Conservation (phyloP, 768 basidiomycete genomes). For the Hygrophorus pudorinus region DNA sequence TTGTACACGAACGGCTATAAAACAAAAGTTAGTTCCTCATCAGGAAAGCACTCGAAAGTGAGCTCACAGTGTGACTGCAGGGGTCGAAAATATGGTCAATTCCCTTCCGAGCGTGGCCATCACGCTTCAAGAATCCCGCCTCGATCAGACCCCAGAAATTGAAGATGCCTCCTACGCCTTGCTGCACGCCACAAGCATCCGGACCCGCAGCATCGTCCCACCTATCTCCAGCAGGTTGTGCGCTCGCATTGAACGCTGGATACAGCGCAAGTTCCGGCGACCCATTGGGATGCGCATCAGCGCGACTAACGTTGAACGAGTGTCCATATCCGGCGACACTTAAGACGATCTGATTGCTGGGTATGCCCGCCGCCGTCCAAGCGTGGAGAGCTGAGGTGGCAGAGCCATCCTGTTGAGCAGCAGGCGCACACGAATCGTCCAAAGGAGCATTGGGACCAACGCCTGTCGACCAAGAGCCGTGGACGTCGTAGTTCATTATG, state of each 20-base stretch:
- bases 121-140: constrained; percentile 39
- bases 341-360: constrained; percentile 59
- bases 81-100: constrained; percentile 47
- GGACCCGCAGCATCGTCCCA: constrained; percentile 38
- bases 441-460: constrained; percentile 81
- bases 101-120: constrained; percentile 31
- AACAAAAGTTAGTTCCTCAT: constrained; percentile 4
- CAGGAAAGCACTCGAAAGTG: constrained; percentile 1
- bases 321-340: constrained; percentile 84
- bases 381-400: constrained; percentile 61
- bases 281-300: constrained; percentile 24
- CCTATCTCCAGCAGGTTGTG: constrained; percentile 41
- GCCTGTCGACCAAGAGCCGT: constrained; percentile 42
- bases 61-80: constrained; percentile 65
- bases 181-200: constrained; percentile 50
- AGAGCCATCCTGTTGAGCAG: constrained; percentile 55
- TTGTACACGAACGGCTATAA: constrained; percentile 63
- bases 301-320: constrained; percentile 40
- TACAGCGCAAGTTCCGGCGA: constrained; percentile 32
- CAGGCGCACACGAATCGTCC: constrained; percentile 60
- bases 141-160: constrained; percentile 56
- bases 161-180: constrained; percentile 45
- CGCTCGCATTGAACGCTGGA: constrained; percentile 37
- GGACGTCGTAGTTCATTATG: constrained; percentile 65
- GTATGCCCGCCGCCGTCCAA: constrained; percentile 76